Evolutionary conservation across 2,329 filamentous ascomycete species (phyloP), one percentile per base, ranked within the genome.

Genomic region (Sphaerostilbella broomeana): DNA sequence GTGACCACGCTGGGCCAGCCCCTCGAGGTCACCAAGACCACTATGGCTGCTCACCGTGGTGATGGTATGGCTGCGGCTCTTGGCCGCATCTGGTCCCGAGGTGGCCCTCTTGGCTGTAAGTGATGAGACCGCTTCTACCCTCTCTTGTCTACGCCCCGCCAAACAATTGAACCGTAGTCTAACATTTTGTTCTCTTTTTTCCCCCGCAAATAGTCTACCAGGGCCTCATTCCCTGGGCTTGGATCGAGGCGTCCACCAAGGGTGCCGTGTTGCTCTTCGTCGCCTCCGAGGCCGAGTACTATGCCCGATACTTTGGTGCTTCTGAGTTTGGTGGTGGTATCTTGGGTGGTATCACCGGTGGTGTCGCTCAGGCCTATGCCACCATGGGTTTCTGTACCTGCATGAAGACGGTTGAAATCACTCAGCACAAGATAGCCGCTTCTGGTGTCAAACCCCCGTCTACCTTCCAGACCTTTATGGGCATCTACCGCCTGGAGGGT

Each of bases 331-430:
- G 84, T 36, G 79, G 81, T 52, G 92, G 92, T 61, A 97, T 98
- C 69, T 62, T 74, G 21, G 92, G 92, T 58, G 92, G 92, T 66
- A 87, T 98, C 73, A 76, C 81, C 16, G 92, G 92, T 62, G 92
- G 92, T 75, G 81, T 98, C 44, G 92, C 90, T 32, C 92, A 98
- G 72, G 92, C 92, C 45, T 98, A 98, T 65, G 92, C 92, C 51
- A 98, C 92, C 63, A 98, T 98, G 90, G 92, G 92, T 53, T 98
- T 98, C 81, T 98, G 92, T 71, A 98, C 92, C 47, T 98, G 92
- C 79, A 98, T 98, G 92, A 98, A 98, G 81, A 98, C 92, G 49
- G 92, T 97, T 52, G 92, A 98, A 69, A 98, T 98, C 69, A 98
- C 92, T 60, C 94, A 95, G 72, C 84, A 92, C 75, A 97, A 97